Percentiles rank a stretch among this genome's conserved stretches.
Evolutionary conservation across 768 basidiomycete genomes (phyloP).

Genomic region (Auriscalpium vulgare): DNA sequence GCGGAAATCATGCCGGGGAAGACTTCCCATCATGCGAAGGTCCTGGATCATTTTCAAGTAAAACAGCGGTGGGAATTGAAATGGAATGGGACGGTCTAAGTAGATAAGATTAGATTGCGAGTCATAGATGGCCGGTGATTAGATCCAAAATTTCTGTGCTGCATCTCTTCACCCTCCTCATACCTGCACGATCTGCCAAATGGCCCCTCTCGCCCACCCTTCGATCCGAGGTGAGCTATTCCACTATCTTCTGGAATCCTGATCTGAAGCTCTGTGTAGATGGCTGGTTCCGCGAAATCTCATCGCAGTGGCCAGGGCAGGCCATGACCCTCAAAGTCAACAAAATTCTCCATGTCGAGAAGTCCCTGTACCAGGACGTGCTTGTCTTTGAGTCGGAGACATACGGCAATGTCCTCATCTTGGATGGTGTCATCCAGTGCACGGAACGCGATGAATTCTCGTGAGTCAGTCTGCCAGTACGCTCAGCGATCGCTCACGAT

Average conservation of each 20-base stretch:
- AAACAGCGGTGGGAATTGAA: too few species aligned
- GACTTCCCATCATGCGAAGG: too few species aligned
- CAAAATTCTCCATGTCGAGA: slow-evolving; percentile 90
- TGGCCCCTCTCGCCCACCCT: slow-evolving; percentile 32
- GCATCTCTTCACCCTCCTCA: too few species aligned
- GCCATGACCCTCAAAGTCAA: slow-evolving; percentile 96
- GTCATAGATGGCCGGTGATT: too few species aligned
- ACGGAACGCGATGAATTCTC: slow-evolving; percentile 99
- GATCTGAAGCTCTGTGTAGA: slow-evolving; percentile 32
- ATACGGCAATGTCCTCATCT: slow-evolving; percentile 92
- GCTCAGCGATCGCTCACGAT: not conserved
- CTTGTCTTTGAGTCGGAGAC: slow-evolving; percentile 95
- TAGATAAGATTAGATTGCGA: too few species aligned
- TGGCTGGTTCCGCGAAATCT: slow-evolving; percentile 96
- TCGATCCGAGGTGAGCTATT: slow-evolving; percentile 25
- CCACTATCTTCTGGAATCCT: not conserved
- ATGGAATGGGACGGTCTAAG: too few species aligned
- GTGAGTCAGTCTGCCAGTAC: slow-evolving; percentile 38
- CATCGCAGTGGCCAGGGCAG: slow-evolving; percentile 94
- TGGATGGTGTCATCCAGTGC: slow-evolving; percentile 94
- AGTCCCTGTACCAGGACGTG: slow-evolving; percentile 92
- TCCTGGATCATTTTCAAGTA: too few species aligned
- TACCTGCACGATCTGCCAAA: slow-evolving; percentile 3
- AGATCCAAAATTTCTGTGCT: too few species aligned
- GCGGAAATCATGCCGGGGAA: too few species aligned